phyloP scores from a whole-genome alignment of 225 moss, liverwort and hornwort species.

The Polytrichum commune region DNA sequence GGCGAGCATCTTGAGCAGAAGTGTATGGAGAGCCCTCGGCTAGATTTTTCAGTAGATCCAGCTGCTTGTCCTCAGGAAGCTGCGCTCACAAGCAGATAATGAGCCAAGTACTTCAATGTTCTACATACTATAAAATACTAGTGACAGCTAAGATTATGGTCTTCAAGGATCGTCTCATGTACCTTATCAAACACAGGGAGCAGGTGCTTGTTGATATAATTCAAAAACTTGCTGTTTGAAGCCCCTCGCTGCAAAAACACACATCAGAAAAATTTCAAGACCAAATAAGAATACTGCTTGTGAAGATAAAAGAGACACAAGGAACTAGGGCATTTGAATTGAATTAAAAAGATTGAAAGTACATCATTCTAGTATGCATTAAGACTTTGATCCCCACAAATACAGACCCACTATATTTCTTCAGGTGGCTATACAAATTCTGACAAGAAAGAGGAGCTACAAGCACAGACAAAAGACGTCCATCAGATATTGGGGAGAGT shows the following conservation, averaged over 20 bases:
- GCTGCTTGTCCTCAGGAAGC: slow-evolving; percentile 89
- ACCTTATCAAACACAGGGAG: slow-evolving; percentile 98
- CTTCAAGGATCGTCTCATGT: slow-evolving; percentile 9
- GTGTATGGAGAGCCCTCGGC: slow-evolving; percentile 94
- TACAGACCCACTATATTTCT: too few species aligned
- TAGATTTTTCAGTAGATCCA: slow-evolving; percentile 82
- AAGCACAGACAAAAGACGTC: too few species aligned
- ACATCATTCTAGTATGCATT: too few species aligned
- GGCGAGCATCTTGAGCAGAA: slow-evolving; percentile 91
- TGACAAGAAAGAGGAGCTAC: too few species aligned
- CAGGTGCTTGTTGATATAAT: slow-evolving; percentile 96
- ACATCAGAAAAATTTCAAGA: background rate
- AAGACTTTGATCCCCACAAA: too few species aligned
- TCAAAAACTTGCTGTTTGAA: slow-evolving; percentile 95
- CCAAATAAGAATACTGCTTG: too few species aligned
- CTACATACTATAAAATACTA: background rate
- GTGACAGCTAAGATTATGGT: background rate
- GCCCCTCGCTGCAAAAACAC: slow-evolving; percentile 71
- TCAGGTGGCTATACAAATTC: too few species aligned
- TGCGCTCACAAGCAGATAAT: slow-evolving; percentile 22
- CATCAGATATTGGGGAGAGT: too few species aligned
- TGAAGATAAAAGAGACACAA: too few species aligned
- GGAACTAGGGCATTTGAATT: too few species aligned
- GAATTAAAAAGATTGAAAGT: too few species aligned
- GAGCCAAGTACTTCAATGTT: background rate